A percentile compares a stretch with the other conserved stretches of the same genome.
Evolutionary conservation across 1,284 basidiomycete species (phyloP).

Genomic region (Athelia psychrophila): DNA sequence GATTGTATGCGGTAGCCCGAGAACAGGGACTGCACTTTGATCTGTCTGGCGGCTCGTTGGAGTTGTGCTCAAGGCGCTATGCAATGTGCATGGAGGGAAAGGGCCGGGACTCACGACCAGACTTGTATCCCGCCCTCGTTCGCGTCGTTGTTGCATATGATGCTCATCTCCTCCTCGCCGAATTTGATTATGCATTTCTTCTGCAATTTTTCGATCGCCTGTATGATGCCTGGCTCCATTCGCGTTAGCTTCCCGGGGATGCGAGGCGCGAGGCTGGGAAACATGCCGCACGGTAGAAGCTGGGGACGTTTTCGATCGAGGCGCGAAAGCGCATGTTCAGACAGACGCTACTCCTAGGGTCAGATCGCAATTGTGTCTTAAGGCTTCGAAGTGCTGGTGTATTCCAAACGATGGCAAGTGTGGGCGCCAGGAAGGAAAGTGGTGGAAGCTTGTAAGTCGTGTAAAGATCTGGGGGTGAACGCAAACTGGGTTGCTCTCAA

Average conservation of each 20-base stretch:
- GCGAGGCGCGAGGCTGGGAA: background rate
- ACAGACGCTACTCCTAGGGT: too few species aligned
- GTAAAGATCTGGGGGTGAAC: too few species aligned
- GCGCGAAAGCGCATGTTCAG: slow-evolving; percentile 65
- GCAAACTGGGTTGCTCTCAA: too few species aligned
- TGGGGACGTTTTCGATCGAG: slow-evolving; percentile 53
- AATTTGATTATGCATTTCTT: slow-evolving; percentile 83
- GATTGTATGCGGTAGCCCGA: slow-evolving; percentile 84
- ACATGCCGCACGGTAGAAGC: slow-evolving; percentile 53
- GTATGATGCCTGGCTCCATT: slow-evolving; percentile 56
- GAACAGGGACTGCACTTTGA: slow-evolving; percentile 75
- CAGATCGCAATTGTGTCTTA: too few species aligned
- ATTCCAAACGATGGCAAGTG: too few species aligned
- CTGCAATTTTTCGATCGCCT: slow-evolving; percentile 80
- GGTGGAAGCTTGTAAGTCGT: too few species aligned
- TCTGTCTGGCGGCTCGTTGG: too few species aligned
- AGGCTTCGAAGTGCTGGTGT: too few species aligned
- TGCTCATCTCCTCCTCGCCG: slow-evolving; percentile 71
- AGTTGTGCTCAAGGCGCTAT: background rate
- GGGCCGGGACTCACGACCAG: slow-evolving; percentile 79
- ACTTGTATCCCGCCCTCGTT: slow-evolving; percentile 87
- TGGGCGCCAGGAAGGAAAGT: too few species aligned
- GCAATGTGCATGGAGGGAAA: too few species aligned
- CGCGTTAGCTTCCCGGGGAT: background rate
- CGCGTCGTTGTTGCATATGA: slow-evolving; percentile 80